A percentile compares a stretch with the other conserved stretches of the same genome.
phyloP scores from a whole-genome alignment of 352 stramenopile genomes.

The Halophytophthora polymorphica region DNA sequence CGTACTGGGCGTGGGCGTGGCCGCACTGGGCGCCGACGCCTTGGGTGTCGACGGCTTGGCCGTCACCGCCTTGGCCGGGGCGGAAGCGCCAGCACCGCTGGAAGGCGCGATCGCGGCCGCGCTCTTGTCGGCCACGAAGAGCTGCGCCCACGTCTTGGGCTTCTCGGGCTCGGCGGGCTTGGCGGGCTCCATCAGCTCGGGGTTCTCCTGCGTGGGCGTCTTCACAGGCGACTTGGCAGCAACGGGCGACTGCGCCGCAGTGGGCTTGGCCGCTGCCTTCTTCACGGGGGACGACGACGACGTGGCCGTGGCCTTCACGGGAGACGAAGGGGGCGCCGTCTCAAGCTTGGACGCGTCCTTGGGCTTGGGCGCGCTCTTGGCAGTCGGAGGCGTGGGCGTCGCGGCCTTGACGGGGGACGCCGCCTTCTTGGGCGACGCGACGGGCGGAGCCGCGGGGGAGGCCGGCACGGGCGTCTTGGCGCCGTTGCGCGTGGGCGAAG shows the following conservation, averaged over 20 bases:
- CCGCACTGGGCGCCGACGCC: slow-evolving; percentile 12
- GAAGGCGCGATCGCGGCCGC: slow-evolving; percentile 19
- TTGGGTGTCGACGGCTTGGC: slow-evolving; percentile 63
- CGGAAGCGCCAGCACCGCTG: slow-evolving; percentile 10
- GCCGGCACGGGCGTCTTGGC: slow-evolving; percentile 14
- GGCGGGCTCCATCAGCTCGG: slow-evolving; percentile 24
- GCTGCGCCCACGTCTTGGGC: slow-evolving; percentile 32
- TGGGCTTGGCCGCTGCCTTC: slow-evolving; percentile 33
- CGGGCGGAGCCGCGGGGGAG: slow-evolving; percentile 26
- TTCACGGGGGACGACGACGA: slow-evolving; percentile 34
- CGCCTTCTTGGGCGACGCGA: slow-evolving; percentile 35
- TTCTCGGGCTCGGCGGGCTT: slow-evolving; percentile 24
- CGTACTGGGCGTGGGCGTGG: slow-evolving; percentile 14
- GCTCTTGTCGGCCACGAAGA: slow-evolving; percentile 20
- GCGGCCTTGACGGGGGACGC: slow-evolving; percentile 18
- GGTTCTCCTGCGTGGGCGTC: slow-evolving; percentile 32
- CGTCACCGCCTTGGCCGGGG: slow-evolving; percentile 25
- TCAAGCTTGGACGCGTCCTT: too few relatives aligned
- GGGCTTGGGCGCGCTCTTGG: slow-evolving; percentile 25
- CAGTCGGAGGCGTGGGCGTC: slow-evolving; percentile 11
- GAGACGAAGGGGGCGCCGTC: slow-evolving; percentile 15
- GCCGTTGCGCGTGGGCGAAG: slow-evolving; percentile 2
- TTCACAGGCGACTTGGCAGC: slow-evolving; percentile 8
- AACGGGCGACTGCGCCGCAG: slow-evolving; percentile 21
- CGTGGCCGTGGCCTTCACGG: slow-evolving; percentile 28